Evolutionary conservation across 352 stramenopile species (phyloP).

Genomic region (Phytophthora hybrid): DNA sequence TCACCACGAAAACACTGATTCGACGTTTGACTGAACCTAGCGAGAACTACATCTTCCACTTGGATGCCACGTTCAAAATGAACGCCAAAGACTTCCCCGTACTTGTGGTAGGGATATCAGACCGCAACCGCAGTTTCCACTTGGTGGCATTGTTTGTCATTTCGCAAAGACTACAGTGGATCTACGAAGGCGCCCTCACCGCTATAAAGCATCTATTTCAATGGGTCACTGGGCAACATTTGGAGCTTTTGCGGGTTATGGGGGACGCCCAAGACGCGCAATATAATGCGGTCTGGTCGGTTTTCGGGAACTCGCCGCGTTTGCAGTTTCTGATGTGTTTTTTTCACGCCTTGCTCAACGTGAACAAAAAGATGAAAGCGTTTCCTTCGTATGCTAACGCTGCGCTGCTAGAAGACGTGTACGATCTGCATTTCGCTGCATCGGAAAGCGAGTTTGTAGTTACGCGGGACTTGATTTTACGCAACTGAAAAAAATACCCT

Average conservation of each 20-base stretch:
- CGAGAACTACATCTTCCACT: no score
- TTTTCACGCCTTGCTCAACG: slow-evolving; percentile 40
- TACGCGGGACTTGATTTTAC: background rate
- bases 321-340: slow-evolving; percentile 41
- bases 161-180: background rate
- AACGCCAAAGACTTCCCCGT: no score
- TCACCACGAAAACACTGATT: no score
- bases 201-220: background rate
- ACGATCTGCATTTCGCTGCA: no score
- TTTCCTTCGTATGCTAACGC: background rate
- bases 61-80: no score
- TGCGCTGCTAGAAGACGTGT: slow-evolving; percentile 21
- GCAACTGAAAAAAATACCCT: background rate
- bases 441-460: background rate
- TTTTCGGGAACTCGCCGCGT: background rate
- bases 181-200: background rate
- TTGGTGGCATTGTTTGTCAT: slow-evolving; percentile 30
- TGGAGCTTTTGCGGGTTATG: background rate
- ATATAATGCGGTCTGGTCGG: background rate
- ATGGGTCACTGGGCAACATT: background rate
- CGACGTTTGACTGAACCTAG: no score
- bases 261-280: slow-evolving; percentile 4
- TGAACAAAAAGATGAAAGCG: slow-evolving; percentile 23
- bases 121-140: slow-evolving; percentile 19
- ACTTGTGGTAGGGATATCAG: no score